These are phyloP conservation scores for Penicillium oxalicum DNA, from an alignment of 2,329 filamentous ascomycete species.

Conservation along the genomic window DNA sequence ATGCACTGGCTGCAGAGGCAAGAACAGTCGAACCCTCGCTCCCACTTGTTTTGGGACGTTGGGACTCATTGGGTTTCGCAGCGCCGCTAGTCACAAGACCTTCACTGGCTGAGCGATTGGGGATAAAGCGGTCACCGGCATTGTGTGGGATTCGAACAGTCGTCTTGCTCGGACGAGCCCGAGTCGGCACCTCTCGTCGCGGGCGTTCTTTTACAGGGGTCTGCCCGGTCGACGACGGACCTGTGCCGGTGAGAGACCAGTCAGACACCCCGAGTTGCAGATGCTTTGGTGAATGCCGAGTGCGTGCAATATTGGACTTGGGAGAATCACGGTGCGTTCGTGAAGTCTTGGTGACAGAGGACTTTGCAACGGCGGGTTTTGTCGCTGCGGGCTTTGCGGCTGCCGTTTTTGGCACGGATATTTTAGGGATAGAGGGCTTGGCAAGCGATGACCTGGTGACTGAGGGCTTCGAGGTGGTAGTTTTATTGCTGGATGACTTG, in stretches of 20 bases:
- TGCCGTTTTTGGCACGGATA: constrained; percentile 13
- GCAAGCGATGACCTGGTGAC: constrained; percentile 4
- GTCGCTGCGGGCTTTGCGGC: constrained; percentile 32
- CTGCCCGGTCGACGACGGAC: constrained; percentile 47
- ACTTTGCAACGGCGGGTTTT: not conserved
- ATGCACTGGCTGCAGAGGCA: constrained; percentile 64
- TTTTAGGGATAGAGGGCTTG: constrained; percentile 30
- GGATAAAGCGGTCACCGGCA: constrained; percentile 87
- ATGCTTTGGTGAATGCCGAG: constrained; percentile 69
- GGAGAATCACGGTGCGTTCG: constrained; percentile 72
- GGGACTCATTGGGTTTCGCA: constrained; percentile 75
- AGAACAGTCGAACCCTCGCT: constrained; percentile 69
- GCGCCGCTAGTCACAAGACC: constrained; percentile 76
- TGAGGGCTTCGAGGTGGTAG: not conserved
- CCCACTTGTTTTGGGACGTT: constrained; percentile 65
- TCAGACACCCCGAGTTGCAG: constrained; percentile 90
- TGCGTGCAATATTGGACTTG: constrained; percentile 80
- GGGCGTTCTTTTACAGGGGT: constrained; percentile 57
- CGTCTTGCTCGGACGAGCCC: constrained; percentile 58
- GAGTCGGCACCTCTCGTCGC: constrained; percentile 49
- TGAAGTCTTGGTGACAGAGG: constrained; percentile 33
- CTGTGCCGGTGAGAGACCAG: constrained; percentile 83
- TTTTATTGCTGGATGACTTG: constrained; percentile 10
- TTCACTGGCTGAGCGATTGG: constrained; percentile 84
- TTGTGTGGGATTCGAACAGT: constrained; percentile 64